Conservation (phyloP, 805 yeast species). For the Zygoascus biomembranicola region DNA sequence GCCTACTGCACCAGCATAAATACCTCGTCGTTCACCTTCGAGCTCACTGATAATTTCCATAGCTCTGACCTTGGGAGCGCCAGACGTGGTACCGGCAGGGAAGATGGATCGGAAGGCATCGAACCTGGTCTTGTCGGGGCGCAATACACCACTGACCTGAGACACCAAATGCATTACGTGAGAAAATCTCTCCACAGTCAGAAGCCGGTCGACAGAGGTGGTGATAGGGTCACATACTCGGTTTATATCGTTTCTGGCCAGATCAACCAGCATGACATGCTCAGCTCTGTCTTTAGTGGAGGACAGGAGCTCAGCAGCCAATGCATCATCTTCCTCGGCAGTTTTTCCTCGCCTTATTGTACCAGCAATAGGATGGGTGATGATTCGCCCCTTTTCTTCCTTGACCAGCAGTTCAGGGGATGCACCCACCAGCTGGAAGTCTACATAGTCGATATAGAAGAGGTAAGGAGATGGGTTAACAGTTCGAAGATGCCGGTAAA, state of each 20-base stretch:
- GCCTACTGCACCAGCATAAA: constrained; percentile 98
- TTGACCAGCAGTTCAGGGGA: constrained; percentile 92
- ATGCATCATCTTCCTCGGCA: constrained; percentile 78
- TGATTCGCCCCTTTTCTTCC: constrained; percentile 66
- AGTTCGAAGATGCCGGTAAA: constrained; percentile 86
- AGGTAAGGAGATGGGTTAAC: constrained; percentile 97
- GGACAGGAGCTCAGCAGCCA: constrained; percentile 64
- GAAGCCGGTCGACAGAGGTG: constrained; percentile 78
- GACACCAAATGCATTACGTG: constrained; percentile 97
- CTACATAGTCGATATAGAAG: constrained; percentile 85
- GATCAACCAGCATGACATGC: constrained; percentile 96
- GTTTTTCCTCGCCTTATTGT: constrained; percentile 88
- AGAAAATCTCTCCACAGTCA: constrained; percentile 86
- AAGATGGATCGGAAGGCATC: constrained; percentile 97
- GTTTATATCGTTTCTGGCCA: constrained; percentile 94
- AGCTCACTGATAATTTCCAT: constrained; percentile 90
- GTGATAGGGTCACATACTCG: constrained; percentile 84
- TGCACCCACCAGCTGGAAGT: constrained; percentile 94
- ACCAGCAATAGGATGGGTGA: constrained; percentile 98
- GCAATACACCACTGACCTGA: constrained; percentile 84
- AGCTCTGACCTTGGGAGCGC: constrained; percentile 96
- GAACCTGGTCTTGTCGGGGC: constrained; percentile 78
- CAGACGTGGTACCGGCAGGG: constrained; percentile 99
- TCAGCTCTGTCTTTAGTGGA: constrained; percentile 93
- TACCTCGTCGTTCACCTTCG: constrained; percentile 89